A percentile compares a stretch with the other conserved stretches of the same genome.
phyloP scores from a whole-genome alignment of 345 rosid genomes.

The Aquilaria malaccensis region DNA sequence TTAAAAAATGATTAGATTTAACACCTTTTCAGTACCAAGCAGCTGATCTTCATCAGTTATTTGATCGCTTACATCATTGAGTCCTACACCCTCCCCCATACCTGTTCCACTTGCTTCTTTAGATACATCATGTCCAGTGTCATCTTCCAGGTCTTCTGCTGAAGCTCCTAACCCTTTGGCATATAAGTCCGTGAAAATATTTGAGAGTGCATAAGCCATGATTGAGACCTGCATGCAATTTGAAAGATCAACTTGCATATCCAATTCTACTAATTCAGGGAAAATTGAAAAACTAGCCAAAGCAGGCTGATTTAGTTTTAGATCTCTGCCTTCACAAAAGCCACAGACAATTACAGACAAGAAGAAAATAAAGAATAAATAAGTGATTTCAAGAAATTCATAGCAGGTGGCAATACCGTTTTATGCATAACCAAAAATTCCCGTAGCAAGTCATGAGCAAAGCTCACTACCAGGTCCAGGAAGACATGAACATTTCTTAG shows the following conservation, averaged over 20 bases:
- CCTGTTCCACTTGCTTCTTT: slow-evolving; percentile 77
- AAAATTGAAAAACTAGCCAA: no score
- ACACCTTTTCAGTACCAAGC: slow-evolving; percentile 64
- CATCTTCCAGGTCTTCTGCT: slow-evolving; percentile 58
- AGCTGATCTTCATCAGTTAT: slow-evolving; percentile 89
- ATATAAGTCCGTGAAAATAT: slow-evolving; percentile 56
- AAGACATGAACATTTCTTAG: slow-evolving; percentile 40
- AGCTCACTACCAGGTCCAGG: slow-evolving; percentile 49
- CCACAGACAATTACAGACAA: not conserved
- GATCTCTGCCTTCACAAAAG: not conserved
- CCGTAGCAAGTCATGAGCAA: slow-evolving; percentile 49
- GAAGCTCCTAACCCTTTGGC: slow-evolving; percentile 72
- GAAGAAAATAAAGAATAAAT: not conserved
- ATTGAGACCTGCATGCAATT: slow-evolving; percentile 51
- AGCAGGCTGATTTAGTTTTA: not conserved
- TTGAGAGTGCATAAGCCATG: slow-evolving; percentile 72
- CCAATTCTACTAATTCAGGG: no score
- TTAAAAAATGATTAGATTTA: not conserved
- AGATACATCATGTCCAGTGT: slow-evolving; percentile 28
- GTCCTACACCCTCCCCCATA: slow-evolving; percentile 87
- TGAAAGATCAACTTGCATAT: slow-evolving; percentile 6
- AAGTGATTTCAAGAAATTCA: not conserved
- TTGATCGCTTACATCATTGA: slow-evolving; percentile 83
- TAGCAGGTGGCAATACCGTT: slow-evolving; percentile 35
- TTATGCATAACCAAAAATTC: slow-evolving; percentile 64